These are phyloP conservation scores for Cyphellophora europaea DNA, from an alignment of 2,329 filamentous ascomycete genomes.

Conservation along the genomic window DNA sequence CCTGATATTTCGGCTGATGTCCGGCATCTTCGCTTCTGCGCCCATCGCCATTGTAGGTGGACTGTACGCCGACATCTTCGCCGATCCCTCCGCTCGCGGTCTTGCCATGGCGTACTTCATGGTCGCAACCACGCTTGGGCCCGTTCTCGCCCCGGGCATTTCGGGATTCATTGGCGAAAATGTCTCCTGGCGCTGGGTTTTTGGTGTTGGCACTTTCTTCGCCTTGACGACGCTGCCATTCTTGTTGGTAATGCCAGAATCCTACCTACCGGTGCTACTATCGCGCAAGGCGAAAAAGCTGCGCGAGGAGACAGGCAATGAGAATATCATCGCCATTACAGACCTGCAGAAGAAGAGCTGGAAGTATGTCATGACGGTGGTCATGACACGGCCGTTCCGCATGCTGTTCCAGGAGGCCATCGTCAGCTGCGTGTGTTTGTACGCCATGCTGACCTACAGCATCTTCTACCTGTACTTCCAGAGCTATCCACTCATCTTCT, in stretches of 20 bases:
- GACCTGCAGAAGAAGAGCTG: constrained; percentile 44
- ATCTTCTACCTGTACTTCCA: constrained; percentile 69
- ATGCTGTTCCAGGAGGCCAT: constrained; percentile 68
- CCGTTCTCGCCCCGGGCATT: constrained; percentile 33
- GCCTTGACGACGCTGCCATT: constrained; percentile 49
- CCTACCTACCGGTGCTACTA: constrained; percentile 51
- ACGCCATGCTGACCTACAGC: constrained; percentile 61
- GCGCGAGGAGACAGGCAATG: constrained; percentile 40
- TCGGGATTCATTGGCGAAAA: constrained; percentile 33
- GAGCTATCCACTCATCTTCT: constrained; percentile 63
- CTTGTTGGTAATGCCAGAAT: constrained; percentile 57
- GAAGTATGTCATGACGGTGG: constrained; percentile 42
- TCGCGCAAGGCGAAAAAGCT: constrained; percentile 47
- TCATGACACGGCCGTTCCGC: constrained; percentile 59
- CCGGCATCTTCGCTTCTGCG: constrained; percentile 30
- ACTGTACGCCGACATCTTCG: constrained; percentile 36
- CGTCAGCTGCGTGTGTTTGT: constrained; percentile 59
- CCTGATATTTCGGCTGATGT: constrained; percentile 33
- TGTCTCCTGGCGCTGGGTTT: constrained; percentile 38
- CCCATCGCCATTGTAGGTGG: constrained; percentile 36
- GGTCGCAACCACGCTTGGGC: constrained; percentile 31
- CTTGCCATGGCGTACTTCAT: constrained; percentile 33
- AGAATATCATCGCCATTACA: constrained; percentile 45
- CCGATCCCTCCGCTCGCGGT: constrained; percentile 30
- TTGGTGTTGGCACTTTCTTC: constrained; percentile 56